Percentiles rank a stretch among this genome's conserved stretches.
phyloP scores from a whole-genome alignment of 2,329 filamentous ascomycete genomes.

The Ilyonectria sp. region DNA sequence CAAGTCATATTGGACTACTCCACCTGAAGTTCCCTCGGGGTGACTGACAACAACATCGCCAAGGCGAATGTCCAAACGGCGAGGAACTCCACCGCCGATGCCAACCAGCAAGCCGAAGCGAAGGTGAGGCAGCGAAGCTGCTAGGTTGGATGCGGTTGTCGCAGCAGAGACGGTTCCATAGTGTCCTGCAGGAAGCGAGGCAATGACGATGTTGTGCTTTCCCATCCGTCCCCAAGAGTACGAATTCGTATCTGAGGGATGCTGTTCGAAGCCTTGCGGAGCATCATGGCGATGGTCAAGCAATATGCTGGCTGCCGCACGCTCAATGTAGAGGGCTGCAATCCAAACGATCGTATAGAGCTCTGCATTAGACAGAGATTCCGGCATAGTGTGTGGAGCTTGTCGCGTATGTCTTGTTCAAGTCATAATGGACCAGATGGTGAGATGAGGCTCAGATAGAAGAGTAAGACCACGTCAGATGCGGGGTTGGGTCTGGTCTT shows the following conservation, averaged over 20 bases:
- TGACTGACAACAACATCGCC: constrained; percentile 46
- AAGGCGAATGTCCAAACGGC: constrained; percentile 41
- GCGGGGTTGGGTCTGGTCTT: no score
- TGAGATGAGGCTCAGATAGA: no score
- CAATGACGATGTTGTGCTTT: constrained; percentile 47
- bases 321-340: constrained; percentile 43
- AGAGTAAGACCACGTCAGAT: no score
- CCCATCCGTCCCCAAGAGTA: constrained; percentile 47
- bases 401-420: no score
- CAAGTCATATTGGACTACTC: constrained; percentile 40
- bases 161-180: constrained; percentile 37
- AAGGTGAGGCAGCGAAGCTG: constrained; percentile 38
- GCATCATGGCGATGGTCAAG: constrained; percentile 44
- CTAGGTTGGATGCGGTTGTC: constrained; percentile 31
- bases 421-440: no score
- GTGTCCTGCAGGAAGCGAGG: constrained; percentile 36
- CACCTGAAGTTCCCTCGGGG: constrained; percentile 16
- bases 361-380: background rate
- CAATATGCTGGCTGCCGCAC: constrained; percentile 43
- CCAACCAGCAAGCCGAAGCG: constrained; percentile 44
- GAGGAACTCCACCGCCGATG: constrained; percentile 59
- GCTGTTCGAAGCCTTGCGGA: constrained; percentile 20
- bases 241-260: constrained; percentile 41
- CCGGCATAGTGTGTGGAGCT: no score
- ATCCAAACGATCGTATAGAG: constrained; percentile 46